These are phyloP conservation scores for Theileria annulata DNA, from an alignment of 169 alveolate species.

Conservation along the genomic window DNA sequence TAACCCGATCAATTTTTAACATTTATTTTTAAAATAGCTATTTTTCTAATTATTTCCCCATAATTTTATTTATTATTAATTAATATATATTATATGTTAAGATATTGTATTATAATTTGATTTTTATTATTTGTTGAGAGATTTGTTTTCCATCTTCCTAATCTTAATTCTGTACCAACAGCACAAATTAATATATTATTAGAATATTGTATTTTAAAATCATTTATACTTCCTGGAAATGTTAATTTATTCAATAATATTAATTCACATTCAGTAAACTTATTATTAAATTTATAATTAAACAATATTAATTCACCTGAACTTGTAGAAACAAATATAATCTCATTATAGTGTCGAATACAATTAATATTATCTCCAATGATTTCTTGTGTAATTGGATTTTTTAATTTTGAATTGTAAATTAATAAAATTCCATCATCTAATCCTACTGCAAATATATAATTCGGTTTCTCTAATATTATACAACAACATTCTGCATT, in stretches of 20 bases:
- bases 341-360: constrained; percentile 6
- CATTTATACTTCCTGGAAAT: constrained; percentile 51
- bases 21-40: too few relatives aligned
- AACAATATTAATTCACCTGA: constrained; percentile 39
- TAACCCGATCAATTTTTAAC: too few relatives aligned
- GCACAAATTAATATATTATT: constrained; percentile 24
- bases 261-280: constrained; percentile 24
- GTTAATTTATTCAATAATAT: constrained; percentile 12
- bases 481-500: constrained; percentile 55
- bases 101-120: constrained; percentile 28
- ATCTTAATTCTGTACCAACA: constrained; percentile 55
- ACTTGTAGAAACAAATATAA: constrained; percentile 47
- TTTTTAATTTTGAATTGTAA: constrained; percentile 37
- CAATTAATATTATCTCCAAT: constrained; percentile 37
- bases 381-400: constrained; percentile 35
- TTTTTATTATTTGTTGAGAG: not conserved
- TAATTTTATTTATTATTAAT: not conserved
- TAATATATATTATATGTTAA: not conserved
- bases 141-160: constrained; percentile 50
- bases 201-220: constrained; percentile 2
- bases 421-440: constrained; percentile 47
- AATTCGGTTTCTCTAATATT: constrained; percentile 32
- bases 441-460: constrained; percentile 62
- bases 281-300: constrained; percentile 16
- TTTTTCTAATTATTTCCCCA: too few relatives aligned